A percentile compares a stretch with the other conserved stretches of the same genome.
These are phyloP conservation scores for Scedosporium aurantiacum DNA, from an alignment of 2,329 filamentous ascomycete species.

Conservation along the genomic window DNA sequence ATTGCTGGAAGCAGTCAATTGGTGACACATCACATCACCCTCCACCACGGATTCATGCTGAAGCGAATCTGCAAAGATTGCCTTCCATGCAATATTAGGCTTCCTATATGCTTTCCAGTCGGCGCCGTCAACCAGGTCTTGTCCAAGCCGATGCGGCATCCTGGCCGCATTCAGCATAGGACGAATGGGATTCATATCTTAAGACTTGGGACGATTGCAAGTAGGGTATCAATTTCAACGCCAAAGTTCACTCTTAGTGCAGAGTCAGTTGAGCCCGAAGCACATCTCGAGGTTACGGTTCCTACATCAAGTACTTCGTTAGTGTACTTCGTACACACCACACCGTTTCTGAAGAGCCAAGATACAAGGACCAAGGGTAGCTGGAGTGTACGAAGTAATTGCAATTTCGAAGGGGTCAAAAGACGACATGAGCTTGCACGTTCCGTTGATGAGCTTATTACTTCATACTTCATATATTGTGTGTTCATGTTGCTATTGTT, in stretches of 20 bases:
- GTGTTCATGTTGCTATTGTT: not conserved
- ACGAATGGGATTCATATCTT: not conserved
- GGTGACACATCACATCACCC: not conserved
- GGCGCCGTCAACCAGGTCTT: not conserved
- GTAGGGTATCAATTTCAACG: not conserved
- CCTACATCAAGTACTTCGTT: not conserved
- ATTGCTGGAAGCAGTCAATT: not conserved
- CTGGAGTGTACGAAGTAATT: not conserved
- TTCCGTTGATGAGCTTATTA: no score
- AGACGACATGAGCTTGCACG: no score
- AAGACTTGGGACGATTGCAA: not conserved
- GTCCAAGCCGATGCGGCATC: not conserved
- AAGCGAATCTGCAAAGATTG: slow-evolving; percentile 1
- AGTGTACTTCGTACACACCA: not conserved
- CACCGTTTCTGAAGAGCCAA: not conserved
- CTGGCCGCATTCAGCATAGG: not conserved
- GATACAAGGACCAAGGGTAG: not conserved
- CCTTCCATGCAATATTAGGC: not conserved
- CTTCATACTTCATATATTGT: not conserved
- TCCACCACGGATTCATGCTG: not conserved
- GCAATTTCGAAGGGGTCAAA: no score
- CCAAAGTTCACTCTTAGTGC: not conserved
- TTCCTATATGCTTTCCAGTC: not conserved
- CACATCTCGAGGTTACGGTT: not conserved
- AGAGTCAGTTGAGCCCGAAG: no score